phyloP scores from a whole-genome alignment of 352 stramenopile genomes.

The Globisporangium sylvaticum region DNA sequence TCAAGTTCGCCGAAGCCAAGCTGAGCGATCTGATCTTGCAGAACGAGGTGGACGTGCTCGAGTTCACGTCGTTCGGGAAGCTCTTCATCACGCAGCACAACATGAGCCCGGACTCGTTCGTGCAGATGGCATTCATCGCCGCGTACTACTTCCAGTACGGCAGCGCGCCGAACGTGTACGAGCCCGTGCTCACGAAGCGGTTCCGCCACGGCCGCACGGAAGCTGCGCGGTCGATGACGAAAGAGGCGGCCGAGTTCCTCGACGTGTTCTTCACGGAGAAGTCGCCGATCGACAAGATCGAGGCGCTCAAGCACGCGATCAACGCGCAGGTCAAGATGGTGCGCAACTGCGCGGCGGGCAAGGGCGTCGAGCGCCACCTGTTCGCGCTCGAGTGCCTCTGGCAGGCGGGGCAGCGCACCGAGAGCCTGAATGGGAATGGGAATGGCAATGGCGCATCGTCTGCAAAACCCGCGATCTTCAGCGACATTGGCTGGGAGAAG shows the following conservation, averaged over 20 bases:
- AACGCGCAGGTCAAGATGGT: slow-evolving; percentile 87
- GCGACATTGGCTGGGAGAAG: slow-evolving; percentile 83
- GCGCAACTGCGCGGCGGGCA: slow-evolving; percentile 84
- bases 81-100: slow-evolving; percentile 89
- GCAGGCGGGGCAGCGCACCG: slow-evolving; percentile 45
- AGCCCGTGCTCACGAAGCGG: slow-evolving; percentile 94
- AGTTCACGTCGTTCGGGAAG: slow-evolving; percentile 92
- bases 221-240: slow-evolving; percentile 90
- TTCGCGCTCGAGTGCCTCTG: slow-evolving; percentile 92
- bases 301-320: slow-evolving; percentile 83
- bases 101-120: slow-evolving; percentile 93
- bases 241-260: slow-evolving; percentile 85
- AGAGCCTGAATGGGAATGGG: not conserved
- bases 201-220: slow-evolving; percentile 95
- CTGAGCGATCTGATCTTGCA: slow-evolving; percentile 93
- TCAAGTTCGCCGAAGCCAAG: slow-evolving; percentile 91
- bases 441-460: slow-evolving; percentile 18
- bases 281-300: slow-evolving; percentile 86
- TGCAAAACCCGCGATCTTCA: slow-evolving; percentile 78
- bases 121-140: slow-evolving; percentile 94
- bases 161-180: slow-evolving; percentile 87
- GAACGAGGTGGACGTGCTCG: slow-evolving; percentile 92
- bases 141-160: slow-evolving; percentile 95
- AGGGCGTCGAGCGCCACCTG: slow-evolving; percentile 93
- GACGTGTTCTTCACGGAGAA: slow-evolving; percentile 84